A percentile compares a stretch with the other conserved stretches of the same genome.
Evolutionary conservation across 164 flowering plant genomes (phyloP).

Genomic region (Vitis vinifera): DNA sequence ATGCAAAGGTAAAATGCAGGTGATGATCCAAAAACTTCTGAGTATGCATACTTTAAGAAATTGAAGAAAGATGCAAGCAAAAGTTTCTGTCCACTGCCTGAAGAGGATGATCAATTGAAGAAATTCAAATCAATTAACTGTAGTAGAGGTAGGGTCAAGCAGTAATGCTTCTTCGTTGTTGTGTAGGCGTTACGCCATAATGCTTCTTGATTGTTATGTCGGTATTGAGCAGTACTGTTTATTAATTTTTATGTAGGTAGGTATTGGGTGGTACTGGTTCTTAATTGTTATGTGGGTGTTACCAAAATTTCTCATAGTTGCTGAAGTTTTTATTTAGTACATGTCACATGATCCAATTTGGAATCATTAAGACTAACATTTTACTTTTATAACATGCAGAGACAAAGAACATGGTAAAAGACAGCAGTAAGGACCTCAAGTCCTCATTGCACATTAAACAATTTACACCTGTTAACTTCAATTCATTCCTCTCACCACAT

Average conservation of each 20-base stretch:
- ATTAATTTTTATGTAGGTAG: no score
- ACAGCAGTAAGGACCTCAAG: conserved; percentile 16
- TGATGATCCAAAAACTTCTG: conserved; percentile 69
- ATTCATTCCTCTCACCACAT: conserved; percentile 19
- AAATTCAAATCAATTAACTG: conserved; percentile 19
- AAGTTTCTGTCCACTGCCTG: conserved; percentile 15
- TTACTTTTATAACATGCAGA: conserved; percentile 19
- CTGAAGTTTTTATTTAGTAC: no score
- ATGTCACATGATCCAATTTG: no score
- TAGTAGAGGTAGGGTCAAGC: conserved; percentile 25
- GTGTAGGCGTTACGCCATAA: no score
- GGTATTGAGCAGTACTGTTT: not conserved
- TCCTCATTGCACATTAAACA: conserved; percentile 18
- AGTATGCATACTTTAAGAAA: conserved; percentile 65
- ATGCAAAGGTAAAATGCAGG: conserved; percentile 31
- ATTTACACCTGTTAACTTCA: conserved; percentile 25
- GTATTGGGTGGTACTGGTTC: no score
- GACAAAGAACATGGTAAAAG: conserved; percentile 9
- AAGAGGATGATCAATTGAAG: conserved; percentile 21
- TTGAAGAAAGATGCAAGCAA: conserved; percentile 38
- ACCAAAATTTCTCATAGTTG: no score
- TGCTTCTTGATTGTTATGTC: no score
- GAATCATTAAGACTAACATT: no score
- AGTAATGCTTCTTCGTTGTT: no score
- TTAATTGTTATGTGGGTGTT: not conserved